Percentiles rank a stretch among this genome's conserved stretches.
These are phyloP conservation scores for Aspergillus floridensis DNA, from an alignment of 2,329 filamentous ascomycete species.

Conservation along the genomic window DNA sequence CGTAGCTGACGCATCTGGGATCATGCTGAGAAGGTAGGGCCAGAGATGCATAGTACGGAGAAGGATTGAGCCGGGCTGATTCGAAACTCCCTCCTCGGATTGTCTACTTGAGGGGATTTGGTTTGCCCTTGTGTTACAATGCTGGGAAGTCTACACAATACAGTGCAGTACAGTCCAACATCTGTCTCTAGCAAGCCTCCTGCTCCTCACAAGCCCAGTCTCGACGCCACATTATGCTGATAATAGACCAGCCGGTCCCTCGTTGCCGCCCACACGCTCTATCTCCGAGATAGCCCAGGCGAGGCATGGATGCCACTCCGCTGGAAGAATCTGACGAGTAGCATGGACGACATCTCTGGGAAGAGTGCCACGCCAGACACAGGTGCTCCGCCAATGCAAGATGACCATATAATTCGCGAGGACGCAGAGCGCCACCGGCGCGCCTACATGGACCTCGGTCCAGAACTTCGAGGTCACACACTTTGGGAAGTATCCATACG, in stretches of 20 bases:
- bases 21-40: too few relatives aligned
- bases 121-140: not conserved
- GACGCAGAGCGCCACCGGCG: not conserved
- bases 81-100: too few relatives aligned
- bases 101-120: not conserved
- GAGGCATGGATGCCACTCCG: not conserved
- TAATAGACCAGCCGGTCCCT: not conserved
- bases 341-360: not conserved
- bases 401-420: not conserved
- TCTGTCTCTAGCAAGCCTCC: not conserved
- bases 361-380: not conserved
- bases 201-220: not conserved
- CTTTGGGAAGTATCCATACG: not conserved
- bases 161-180: too few relatives aligned
- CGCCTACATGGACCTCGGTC: not conserved
- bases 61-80: too few relatives aligned
- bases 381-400: not conserved
- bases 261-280: not conserved
- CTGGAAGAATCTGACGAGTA: not conserved
- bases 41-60: too few relatives aligned
- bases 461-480: not conserved
- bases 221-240: not conserved
- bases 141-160: not conserved
- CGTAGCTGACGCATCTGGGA: too few relatives aligned
- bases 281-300: constrained; percentile 1